Evolutionary conservation across 2,329 filamentous ascomycete genomes (phyloP), one percentile per base, ranked within the genome.

Genomic region (Pseudogymnoascus sp.): DNA sequence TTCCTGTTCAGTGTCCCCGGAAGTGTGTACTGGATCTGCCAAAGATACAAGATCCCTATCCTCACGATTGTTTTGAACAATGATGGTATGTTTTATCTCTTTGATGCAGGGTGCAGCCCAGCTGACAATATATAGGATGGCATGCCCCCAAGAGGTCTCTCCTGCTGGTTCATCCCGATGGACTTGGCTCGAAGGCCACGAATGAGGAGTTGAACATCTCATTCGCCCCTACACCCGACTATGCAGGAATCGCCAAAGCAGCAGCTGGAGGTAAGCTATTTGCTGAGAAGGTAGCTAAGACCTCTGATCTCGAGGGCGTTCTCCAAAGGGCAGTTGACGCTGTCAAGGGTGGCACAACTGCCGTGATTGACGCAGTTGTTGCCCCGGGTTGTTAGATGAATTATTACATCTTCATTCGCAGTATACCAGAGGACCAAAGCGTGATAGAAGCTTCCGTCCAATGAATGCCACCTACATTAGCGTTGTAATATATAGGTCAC

Each of bases 21-120:
- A 0, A 82, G 79, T 3, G 86, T 88, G 0, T 88, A 88, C 71
- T 88, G 86, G 86, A 87, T 89, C 58, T 78, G 82, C 0, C 78
- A 84, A 64, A 78, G 84, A 20, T 89, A 89, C 71, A 79, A 81
- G 6, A 87, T 88, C 60, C 85, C 86, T 0, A 76, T 88, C 11
- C 72, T 89, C 36, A 87, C 84, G 0, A 84, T 89, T 43, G 83
- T 88, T 9, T 71, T 89, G 58, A 88, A 88, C 69, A 89, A 89
- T 68, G 83, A 86, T 72, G 85, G 74, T 70, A 58, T 8, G 35
- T 25, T 36, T 25, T 12, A 18, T 25, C 30, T 25, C 18, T 25
- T 6, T n/a, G 25, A 38, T 25, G 8, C 11, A 3, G 8, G n/a
- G 8, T 25, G 33, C 18, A 4, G 5, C 12, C 38, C 12, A n/a